phyloP scores from a whole-genome alignment of 2,329 filamentous ascomycete species.

The Colletotrichum caudatum region DNA sequence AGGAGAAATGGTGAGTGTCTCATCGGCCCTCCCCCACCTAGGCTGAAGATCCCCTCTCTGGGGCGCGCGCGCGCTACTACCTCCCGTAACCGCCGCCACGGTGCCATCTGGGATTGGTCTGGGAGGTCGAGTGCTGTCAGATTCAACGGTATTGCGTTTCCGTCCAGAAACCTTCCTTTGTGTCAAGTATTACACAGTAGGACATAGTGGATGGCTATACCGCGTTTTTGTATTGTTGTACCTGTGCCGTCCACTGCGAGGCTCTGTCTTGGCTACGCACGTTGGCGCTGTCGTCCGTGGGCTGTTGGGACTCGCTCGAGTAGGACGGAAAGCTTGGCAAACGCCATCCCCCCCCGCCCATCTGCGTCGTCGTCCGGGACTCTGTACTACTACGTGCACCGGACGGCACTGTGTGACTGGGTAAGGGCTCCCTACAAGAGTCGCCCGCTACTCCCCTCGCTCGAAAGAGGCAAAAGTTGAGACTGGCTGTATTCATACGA shows the following conservation, averaged over 20 bases:
- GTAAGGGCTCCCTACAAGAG: not conserved
- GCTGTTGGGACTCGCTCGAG: not conserved
- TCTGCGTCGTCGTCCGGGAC: not conserved
- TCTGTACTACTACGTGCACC: slow-evolving; percentile 5
- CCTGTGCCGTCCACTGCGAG: not conserved
- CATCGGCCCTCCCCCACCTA: not conserved
- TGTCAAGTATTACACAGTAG: not conserved
- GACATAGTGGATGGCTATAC: not conserved
- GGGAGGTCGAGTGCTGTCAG: not conserved
- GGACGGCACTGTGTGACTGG: slow-evolving; percentile 3
- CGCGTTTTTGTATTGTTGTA: not conserved
- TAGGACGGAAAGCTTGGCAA: not conserved
- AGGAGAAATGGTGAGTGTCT: not conserved
- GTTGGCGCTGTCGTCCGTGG: not conserved
- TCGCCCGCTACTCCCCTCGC: not conserved
- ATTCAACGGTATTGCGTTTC: not conserved
- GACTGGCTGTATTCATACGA: slow-evolving; percentile 7
- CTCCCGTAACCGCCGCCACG: slow-evolving; percentile 4
- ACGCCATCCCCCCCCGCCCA: not conserved
- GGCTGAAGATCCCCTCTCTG: not conserved
- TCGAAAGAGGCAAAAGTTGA: slow-evolving; percentile 32
- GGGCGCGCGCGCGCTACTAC: not conserved
- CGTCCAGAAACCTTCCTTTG: not conserved
- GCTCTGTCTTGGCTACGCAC: not conserved
- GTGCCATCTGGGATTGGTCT: not conserved